These are phyloP conservation scores for Penstemon davidsonii DNA, from an alignment of 257 asterid genomes.

Conservation along the genomic window DNA sequence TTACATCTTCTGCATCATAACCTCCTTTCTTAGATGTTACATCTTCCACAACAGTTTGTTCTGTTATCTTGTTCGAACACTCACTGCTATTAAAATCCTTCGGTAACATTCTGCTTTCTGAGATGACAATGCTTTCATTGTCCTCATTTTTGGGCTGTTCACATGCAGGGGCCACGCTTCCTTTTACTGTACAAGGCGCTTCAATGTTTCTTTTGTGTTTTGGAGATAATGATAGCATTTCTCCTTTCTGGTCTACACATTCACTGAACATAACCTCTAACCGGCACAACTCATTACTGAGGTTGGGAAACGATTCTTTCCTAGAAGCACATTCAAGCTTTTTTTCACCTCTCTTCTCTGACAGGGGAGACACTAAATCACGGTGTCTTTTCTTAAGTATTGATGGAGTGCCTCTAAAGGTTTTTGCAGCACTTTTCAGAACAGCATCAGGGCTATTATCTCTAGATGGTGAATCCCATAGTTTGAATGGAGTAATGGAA, in stretches of 20 bases:
- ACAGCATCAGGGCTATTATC: slow-evolving; percentile 76
- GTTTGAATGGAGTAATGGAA: slow-evolving; percentile 69
- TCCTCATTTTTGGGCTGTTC: slow-evolving; percentile 32
- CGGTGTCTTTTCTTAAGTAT: slow-evolving; percentile 90
- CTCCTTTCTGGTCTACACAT: slow-evolving; percentile 41
- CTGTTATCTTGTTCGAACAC: slow-evolving; percentile 29
- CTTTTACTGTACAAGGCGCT: slow-evolving; percentile 51
- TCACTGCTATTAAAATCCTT: slow-evolving; percentile 30
- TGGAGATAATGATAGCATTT: slow-evolving; percentile 32
- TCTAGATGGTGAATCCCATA: slow-evolving; percentile 89
- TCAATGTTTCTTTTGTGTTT: slow-evolving; percentile 28
- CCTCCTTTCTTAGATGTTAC: slow-evolving; percentile 28
- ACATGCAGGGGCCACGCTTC: slow-evolving; percentile 46
- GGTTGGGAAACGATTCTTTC: slow-evolving; percentile 48
- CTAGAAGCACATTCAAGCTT: slow-evolving; percentile 53
- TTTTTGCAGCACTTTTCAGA: slow-evolving; percentile 83
- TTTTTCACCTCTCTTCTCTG: slow-evolving; percentile 76
- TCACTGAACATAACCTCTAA: slow-evolving; percentile 69
- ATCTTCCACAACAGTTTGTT: slow-evolving; percentile 32
- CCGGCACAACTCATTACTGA: slow-evolving; percentile 53
- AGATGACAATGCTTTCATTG: slow-evolving; percentile 25
- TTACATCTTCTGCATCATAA: slow-evolving; percentile 28
- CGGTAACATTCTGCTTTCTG: slow-evolving; percentile 33
- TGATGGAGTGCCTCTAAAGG: slow-evolving; percentile 78
- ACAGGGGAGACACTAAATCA: slow-evolving; percentile 81